Conservation (phyloP, 2,329 filamentous ascomycete genomes). For the Aspergillus brasiliensis region DNA sequence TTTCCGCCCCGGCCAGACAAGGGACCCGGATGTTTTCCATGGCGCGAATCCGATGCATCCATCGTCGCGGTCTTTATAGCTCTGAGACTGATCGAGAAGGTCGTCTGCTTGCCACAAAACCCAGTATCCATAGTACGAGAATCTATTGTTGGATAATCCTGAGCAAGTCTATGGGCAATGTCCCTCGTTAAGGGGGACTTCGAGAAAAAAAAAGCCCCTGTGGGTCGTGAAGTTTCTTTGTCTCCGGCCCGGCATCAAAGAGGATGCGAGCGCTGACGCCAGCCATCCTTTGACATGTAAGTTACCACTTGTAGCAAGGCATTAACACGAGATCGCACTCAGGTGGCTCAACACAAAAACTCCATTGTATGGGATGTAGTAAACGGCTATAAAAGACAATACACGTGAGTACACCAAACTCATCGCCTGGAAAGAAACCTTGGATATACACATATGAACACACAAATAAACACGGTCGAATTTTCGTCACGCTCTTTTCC, state of each 20-base stretch:
- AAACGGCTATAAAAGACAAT: constrained; percentile 31
- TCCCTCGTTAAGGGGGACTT: background rate
- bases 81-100: background rate
- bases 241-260: background rate
- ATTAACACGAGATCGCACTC: background rate
- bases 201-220: background rate
- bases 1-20: background rate
- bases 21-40: background rate
- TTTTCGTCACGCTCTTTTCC: constrained; percentile 37
- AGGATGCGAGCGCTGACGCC: background rate
- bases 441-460: constrained; percentile 45
- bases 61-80: background rate
- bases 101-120: background rate
- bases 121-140: background rate
- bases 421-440: constrained; percentile 39
- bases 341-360: constrained; percentile 26
- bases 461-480: constrained; percentile 31
- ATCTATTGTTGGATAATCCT: background rate
- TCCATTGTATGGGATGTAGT: constrained; percentile 30
- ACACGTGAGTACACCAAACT: constrained; percentile 38
- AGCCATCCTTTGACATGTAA: background rate
- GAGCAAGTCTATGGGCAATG: background rate
- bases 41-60: background rate
- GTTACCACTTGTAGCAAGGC: background rate
- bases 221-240: background rate